Conservation (phyloP, 176 grass and related monocot species). For the Bromus sterilis region DNA sequence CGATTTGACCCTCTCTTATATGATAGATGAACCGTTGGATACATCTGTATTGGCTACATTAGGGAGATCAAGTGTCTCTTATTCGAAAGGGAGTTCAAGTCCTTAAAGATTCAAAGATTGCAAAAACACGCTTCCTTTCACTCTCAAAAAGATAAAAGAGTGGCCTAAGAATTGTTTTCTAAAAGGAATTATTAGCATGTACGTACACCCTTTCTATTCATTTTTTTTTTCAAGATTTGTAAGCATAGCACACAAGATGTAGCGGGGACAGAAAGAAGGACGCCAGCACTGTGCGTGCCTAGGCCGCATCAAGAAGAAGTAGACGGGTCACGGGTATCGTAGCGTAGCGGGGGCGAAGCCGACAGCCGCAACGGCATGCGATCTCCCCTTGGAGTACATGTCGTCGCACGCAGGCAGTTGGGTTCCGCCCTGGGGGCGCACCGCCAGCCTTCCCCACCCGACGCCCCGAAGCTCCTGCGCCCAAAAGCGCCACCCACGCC, state of each 20-base stretch:
- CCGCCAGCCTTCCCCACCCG: not conserved
- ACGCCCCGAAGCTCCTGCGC: constrained; percentile 16
- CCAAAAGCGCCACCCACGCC: constrained; percentile 1
- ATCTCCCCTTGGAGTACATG: not conserved
- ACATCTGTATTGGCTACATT: no score
- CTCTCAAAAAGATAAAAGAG: no score
- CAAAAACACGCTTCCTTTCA: no score
- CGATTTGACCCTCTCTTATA: no score
- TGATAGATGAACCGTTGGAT: no score
- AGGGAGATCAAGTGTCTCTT: no score
- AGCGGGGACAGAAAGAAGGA: not conserved
- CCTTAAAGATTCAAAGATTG: no score
- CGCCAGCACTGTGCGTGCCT: not conserved
- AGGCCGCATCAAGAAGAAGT: not conserved
- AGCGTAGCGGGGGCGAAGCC: not conserved
- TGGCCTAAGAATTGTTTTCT: no score
- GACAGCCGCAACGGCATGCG: constrained; percentile 12
- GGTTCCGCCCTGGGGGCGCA: not conserved
- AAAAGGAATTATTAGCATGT: no score
- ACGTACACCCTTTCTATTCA: no score
- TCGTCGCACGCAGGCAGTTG: not conserved
- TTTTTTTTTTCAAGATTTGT: no score
- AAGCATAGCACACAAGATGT: not conserved
- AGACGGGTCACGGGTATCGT: not conserved
- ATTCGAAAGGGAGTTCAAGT: no score